phyloP scores from a whole-genome alignment of 2,329 filamentous ascomycete species.

The Aureobasidium sp. region DNA sequence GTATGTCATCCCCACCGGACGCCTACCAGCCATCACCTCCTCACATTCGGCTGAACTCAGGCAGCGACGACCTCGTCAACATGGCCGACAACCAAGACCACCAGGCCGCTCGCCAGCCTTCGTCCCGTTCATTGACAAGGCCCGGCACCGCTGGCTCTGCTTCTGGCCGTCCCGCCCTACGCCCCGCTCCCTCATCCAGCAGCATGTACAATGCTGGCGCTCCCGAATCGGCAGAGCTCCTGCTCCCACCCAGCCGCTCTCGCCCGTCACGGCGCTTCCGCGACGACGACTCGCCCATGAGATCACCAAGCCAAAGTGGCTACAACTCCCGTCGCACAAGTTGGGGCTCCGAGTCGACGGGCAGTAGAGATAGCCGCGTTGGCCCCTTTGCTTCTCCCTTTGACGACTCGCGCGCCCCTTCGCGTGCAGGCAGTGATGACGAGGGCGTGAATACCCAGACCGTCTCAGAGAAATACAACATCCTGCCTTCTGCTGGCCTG shows the following conservation, averaged over 20 bases:
- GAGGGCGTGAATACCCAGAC: constrained; percentile 63
- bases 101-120: constrained; percentile 33
- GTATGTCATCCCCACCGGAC: constrained; percentile 14
- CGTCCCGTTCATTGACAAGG: constrained; percentile 40
- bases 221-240: constrained; percentile 43
- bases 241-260: constrained; percentile 44
- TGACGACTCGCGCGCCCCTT: constrained; percentile 53
- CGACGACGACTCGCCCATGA: constrained; percentile 44
- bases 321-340: constrained; percentile 57
- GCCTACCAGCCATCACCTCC: constrained; percentile 32
- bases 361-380: constrained; percentile 47
- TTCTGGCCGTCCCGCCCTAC: constrained; percentile 29
- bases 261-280: constrained; percentile 41
- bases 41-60: constrained; percentile 59
- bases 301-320: constrained; percentile 44
- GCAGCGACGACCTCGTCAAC: constrained; percentile 45
- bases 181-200: constrained; percentile 21
- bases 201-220: constrained; percentile 31
- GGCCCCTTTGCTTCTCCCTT: constrained; percentile 49
- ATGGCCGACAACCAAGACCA: constrained; percentile 31
- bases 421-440: constrained; percentile 56
- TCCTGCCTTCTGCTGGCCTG: constrained; percentile 58
- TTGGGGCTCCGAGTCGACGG: constrained; percentile 53
- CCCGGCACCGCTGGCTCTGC: constrained; percentile 31
- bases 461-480: constrained; percentile 67